These are phyloP conservation scores for Furcasterigmium furcatum DNA, from an alignment of 2,329 filamentous ascomycete species.

Conservation along the genomic window DNA sequence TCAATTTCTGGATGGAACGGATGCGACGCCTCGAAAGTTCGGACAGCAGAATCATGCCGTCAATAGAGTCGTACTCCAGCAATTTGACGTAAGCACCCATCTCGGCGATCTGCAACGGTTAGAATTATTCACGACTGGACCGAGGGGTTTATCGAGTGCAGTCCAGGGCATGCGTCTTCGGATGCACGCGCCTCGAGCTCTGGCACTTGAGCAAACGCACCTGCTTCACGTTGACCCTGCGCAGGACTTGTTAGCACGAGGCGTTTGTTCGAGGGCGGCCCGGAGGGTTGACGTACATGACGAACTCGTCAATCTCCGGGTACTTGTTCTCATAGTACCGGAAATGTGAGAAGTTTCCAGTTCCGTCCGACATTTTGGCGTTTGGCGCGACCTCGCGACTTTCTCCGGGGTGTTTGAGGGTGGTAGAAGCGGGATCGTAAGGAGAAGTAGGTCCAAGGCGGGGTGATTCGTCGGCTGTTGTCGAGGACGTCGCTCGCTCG, in stretches of 20 bases:
- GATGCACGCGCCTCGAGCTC: no score
- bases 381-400: constrained; percentile 21
- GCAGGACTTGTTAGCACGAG: background rate
- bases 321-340: constrained; percentile 98
- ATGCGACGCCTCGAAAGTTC: constrained; percentile 98
- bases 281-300: constrained; percentile 60
- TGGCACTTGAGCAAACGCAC: constrained; percentile 44
- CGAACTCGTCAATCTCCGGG: constrained; percentile 98
- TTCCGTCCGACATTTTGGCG: constrained; percentile 83
- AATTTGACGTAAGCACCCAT: constrained; percentile 99
- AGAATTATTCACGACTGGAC: no score
- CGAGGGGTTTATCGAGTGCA: constrained; percentile 6
- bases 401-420: constrained; percentile 2
- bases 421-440: constrained; percentile 20
- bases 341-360: constrained; percentile 55
- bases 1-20: constrained; percentile 97
- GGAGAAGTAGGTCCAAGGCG: constrained; percentile 22
- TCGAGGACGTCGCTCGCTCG: constrained; percentile 12
- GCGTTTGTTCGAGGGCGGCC: background rate
- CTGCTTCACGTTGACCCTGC: constrained; percentile 90
- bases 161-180: background rate
- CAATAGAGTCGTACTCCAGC: constrained; percentile 99
- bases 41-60: constrained; percentile 98
- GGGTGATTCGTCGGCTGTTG: constrained; percentile 14
- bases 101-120: constrained; percentile 75